phyloP scores from a whole-genome alignment of 495 filamentous ascomycete species.

The Annulohypoxylon moriforme region DNA sequence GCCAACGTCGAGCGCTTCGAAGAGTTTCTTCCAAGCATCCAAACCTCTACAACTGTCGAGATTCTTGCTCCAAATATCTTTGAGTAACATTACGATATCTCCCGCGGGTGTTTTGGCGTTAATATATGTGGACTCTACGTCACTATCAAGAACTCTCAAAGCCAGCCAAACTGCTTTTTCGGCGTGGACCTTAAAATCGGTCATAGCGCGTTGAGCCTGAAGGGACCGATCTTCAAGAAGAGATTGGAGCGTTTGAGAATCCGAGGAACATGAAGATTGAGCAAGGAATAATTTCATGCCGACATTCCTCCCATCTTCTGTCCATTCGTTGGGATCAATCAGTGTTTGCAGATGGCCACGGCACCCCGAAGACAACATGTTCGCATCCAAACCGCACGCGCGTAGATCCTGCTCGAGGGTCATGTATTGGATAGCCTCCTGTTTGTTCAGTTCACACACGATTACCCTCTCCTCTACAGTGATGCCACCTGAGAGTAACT shows the following conservation, averaged over 20 bases:
- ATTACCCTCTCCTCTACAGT: slow-evolving; percentile 28
- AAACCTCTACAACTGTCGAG: slow-evolving; percentile 17
- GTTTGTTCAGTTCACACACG: slow-evolving; percentile 32
- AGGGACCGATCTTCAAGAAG: neutral
- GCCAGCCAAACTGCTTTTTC: slow-evolving; percentile 54
- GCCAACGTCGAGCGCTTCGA: neutral
- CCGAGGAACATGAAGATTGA: slow-evolving; percentile 14
- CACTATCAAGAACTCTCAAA: slow-evolving; percentile 35
- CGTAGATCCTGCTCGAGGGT: slow-evolving; percentile 42
- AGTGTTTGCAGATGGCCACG: slow-evolving; percentile 6
- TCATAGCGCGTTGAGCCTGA: neutral
- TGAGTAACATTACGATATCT: slow-evolving; percentile 27
- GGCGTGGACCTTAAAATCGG: slow-evolving; percentile 28
- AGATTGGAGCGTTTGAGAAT: neutral
- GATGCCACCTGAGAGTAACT: slow-evolving; percentile 19
- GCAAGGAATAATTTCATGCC: slow-evolving; percentile 1
- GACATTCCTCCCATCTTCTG: slow-evolving; percentile 14
- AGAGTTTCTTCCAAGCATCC: slow-evolving; percentile 5
- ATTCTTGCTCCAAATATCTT: slow-evolving; percentile 5
- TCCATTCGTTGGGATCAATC: slow-evolving; percentile 1
- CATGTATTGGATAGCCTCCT: slow-evolving; percentile 36
- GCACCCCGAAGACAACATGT: slow-evolving; percentile 8
- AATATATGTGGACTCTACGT: slow-evolving; percentile 7
- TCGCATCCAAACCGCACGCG: slow-evolving; percentile 29
- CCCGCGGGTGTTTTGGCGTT: slow-evolving; percentile 48